phyloP scores from a whole-genome alignment of 345 rosid species.

The Toxicodendron radicans region DNA sequence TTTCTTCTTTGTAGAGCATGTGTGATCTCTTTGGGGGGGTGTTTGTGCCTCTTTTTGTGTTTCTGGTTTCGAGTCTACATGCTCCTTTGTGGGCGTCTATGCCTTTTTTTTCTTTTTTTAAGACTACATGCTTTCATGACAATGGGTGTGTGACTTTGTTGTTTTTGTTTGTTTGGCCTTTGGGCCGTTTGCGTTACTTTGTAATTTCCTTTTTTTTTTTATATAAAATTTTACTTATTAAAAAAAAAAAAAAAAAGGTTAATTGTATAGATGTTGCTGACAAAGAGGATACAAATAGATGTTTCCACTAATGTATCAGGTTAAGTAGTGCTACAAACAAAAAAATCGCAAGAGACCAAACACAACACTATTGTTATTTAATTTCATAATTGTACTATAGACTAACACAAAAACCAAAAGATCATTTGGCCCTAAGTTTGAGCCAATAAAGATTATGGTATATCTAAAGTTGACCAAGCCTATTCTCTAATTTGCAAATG shows the following conservation, averaged over 20 bases:
- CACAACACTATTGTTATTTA: not conserved
- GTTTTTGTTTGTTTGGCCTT: no score
- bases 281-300: not conserved
- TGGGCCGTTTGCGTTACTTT: no score
- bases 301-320: not conserved
- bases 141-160: no score
- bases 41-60: no score
- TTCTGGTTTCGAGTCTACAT: conserved; percentile 24
- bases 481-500: not conserved
- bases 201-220: no score
- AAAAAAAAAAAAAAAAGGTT: not conserved
- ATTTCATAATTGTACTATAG: not conserved
- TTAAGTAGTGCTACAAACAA: not conserved
- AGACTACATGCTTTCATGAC: no score
- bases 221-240: no score
- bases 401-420: not conserved
- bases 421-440: not conserved
- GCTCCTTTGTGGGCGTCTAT: no score
- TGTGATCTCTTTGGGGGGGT: no score
- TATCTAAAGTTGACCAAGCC: not conserved
- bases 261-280: not conserved
- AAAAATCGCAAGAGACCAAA: not conserved
- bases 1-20: no score
- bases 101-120: no score
- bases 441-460: not conserved